phyloP scores from a whole-genome alignment of 1,139 yeast genomes.

The Taphrina wiesneri region DNA sequence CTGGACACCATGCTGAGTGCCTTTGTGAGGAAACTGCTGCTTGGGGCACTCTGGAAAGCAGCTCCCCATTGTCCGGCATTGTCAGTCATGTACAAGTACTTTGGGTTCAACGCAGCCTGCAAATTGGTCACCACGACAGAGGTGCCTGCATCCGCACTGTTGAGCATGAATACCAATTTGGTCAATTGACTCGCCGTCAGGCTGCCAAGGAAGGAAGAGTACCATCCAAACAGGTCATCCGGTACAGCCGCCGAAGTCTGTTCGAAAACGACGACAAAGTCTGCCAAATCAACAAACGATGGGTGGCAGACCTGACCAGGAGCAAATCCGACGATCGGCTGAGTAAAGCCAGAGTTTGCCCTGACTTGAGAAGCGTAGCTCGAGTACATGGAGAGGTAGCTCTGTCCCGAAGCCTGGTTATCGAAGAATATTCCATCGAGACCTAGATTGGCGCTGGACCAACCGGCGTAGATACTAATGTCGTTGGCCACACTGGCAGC shows the following conservation, averaged over 20 bases:
- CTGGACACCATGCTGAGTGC: background rate
- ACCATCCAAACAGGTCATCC: constrained; percentile 17
- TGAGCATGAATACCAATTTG: constrained; percentile 13
- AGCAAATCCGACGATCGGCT: background rate
- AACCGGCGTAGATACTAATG: constrained; percentile 17
- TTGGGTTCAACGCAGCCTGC: constrained; percentile 15
- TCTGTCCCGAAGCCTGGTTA: constrained; percentile 10
- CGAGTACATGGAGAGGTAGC: constrained; percentile 3
- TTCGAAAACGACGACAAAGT: constrained; percentile 18
- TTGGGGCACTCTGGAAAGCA: constrained; percentile 13
- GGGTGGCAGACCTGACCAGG: constrained; percentile 12
- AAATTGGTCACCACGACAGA: constrained; percentile 1
- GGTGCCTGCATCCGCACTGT: constrained; percentile 5
- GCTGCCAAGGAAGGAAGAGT: constrained; percentile 14
- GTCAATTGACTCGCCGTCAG: constrained; percentile 2
- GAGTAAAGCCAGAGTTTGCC: background rate
- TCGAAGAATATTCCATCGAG: constrained; percentile 20
- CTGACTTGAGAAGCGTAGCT: constrained; percentile 9
- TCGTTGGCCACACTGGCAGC: constrained; percentile 9
- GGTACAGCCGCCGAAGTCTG: constrained; percentile 1
- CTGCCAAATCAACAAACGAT: constrained; percentile 10
- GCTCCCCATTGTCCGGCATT: constrained; percentile 12
- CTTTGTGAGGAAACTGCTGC: background rate
- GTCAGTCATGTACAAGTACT: constrained; percentile 13
- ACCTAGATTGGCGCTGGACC: background rate